Percentiles rank a stretch among this genome's conserved stretches.
Evolutionary conservation across 257 asterid genomes (phyloP).

Genomic region (Salvia rosmarinus): DNA sequence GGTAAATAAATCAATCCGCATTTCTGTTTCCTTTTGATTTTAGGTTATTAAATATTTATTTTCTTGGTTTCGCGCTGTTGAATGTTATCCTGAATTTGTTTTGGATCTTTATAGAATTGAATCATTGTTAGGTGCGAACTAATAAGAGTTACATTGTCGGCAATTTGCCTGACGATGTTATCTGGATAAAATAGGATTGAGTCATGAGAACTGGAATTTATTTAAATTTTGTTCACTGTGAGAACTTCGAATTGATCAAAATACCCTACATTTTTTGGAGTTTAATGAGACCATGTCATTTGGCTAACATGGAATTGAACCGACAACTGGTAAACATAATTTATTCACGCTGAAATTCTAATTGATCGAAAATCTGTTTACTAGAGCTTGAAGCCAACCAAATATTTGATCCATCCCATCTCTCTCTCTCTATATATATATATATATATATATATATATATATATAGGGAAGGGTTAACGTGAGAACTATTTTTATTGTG

Average conservation of each 20-base stretch:
- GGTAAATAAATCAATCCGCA: slow-evolving; percentile 45
- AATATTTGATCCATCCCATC: no score
- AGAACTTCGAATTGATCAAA: background rate
- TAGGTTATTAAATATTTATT: background rate
- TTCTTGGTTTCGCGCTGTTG: background rate
- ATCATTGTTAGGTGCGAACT: slow-evolving; percentile 9
- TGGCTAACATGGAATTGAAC: background rate
- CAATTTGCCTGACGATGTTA: background rate
- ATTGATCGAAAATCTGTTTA: background rate
- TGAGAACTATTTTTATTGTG: no score
- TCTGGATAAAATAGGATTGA: background rate
- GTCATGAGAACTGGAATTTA: background rate
- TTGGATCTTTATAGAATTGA: slow-evolving; percentile 10
- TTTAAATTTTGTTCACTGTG: background rate
- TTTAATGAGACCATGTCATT: background rate
- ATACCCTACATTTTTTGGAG: background rate
- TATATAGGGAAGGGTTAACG: no score
- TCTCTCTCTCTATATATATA: no score
- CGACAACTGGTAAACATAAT: background rate
- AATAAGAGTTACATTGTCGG: background rate
- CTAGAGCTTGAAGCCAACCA: no score
- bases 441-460: no score
- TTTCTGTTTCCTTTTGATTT: slow-evolving; percentile 21
- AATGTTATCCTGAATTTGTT: background rate
- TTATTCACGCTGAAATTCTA: background rate